phyloP scores from a whole-genome alignment of 139 green algal species.

The Chlorella sp. region DNA sequence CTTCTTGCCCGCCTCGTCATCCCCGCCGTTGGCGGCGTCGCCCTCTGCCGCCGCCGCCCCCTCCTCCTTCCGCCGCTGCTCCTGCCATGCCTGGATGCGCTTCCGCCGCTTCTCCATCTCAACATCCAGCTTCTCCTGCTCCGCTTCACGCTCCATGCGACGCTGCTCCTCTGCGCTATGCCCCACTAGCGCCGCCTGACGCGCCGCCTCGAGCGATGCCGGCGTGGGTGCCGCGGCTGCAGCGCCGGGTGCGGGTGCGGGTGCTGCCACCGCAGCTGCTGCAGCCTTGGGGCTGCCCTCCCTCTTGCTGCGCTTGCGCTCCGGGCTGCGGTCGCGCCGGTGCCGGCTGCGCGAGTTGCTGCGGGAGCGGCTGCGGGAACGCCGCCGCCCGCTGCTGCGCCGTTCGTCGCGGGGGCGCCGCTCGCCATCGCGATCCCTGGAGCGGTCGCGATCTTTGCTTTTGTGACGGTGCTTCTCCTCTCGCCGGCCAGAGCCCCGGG shows the following conservation, averaged over 20 bases:
- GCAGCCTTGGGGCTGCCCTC: background rate
- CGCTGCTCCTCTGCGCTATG: slow-evolving; percentile 39
- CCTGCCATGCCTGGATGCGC: slow-evolving; percentile 80
- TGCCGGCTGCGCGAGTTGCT: background rate
- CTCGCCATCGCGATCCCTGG: slow-evolving; percentile 5
- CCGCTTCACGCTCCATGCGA: slow-evolving; percentile 36
- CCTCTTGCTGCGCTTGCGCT: slow-evolving; percentile 20
- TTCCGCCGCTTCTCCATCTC: slow-evolving; percentile 74
- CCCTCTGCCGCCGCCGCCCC: slow-evolving; percentile 15
- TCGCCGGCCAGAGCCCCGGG: background rate
- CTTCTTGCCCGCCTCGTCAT: background rate
- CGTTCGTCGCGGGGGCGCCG: background rate
- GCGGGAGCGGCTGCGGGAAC: slow-evolving; percentile 8
- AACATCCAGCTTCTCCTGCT: slow-evolving; percentile 64
- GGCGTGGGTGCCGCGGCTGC: background rate
- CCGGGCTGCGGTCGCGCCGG: slow-evolving; percentile 1
- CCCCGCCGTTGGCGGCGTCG: background rate
- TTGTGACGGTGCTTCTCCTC: background rate
- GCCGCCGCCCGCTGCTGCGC: background rate
- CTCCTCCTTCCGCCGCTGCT: slow-evolving; percentile 50
- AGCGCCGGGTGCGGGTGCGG: background rate
- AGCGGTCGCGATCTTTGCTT: background rate
- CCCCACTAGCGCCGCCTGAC: slow-evolving; percentile 34
- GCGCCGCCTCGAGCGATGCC: slow-evolving; percentile 1
- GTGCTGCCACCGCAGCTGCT: too few species aligned